phyloP scores from a whole-genome alignment of 345 rosid genomes.

The Raphanus raphanistrum region DNA sequence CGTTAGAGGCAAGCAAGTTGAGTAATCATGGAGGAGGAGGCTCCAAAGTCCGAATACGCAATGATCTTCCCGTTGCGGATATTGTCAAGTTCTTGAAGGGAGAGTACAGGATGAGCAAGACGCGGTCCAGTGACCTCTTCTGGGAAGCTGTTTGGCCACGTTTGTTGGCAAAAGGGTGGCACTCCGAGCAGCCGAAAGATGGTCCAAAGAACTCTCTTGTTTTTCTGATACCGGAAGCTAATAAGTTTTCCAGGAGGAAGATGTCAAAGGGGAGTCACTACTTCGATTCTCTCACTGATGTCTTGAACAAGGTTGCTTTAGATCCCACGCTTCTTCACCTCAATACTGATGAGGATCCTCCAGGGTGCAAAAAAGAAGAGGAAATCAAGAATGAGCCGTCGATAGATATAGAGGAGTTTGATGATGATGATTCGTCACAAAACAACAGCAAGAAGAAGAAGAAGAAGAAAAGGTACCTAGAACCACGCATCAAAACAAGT shows the following conservation, averaged over 20 bases:
- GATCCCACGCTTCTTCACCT: slow-evolving; percentile 70
- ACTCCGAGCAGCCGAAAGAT: slow-evolving; percentile 72
- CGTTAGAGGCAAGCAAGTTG: slow-evolving; percentile 56
- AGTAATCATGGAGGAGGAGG: slow-evolving; percentile 37
- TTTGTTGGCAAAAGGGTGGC: slow-evolving; percentile 87
- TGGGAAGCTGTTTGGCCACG: slow-evolving; percentile 99
- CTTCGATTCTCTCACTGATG: slow-evolving; percentile 73
- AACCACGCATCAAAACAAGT: slow-evolving; percentile 56
- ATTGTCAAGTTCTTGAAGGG: slow-evolving; percentile 68
- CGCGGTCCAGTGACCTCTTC: slow-evolving; percentile 72
- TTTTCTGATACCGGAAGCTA: slow-evolving; percentile 69
- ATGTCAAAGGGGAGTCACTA: slow-evolving; percentile 74
- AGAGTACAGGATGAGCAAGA: slow-evolving; percentile 73
- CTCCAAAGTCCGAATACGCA: slow-evolving; percentile 59
- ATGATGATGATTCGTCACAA: slow-evolving; percentile 28
- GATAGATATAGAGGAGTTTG: slow-evolving; percentile 19
- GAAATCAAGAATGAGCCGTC: slow-evolving; percentile 36
- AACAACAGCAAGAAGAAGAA: slow-evolving; percentile 28
- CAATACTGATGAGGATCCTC: slow-evolving; percentile 39
- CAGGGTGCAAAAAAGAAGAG: slow-evolving; percentile 39
- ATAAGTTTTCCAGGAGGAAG: slow-evolving; percentile 71
- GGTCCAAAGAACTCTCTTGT: slow-evolving; percentile 58
- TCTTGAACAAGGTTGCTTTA: slow-evolving; percentile 61
- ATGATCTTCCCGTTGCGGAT: slow-evolving; percentile 60
- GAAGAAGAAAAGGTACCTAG: slow-evolving; percentile 49